Base-by-base conservation (phyloP, 192 early-diverging fungal genomes). In the Podila verticillata region DNA sequence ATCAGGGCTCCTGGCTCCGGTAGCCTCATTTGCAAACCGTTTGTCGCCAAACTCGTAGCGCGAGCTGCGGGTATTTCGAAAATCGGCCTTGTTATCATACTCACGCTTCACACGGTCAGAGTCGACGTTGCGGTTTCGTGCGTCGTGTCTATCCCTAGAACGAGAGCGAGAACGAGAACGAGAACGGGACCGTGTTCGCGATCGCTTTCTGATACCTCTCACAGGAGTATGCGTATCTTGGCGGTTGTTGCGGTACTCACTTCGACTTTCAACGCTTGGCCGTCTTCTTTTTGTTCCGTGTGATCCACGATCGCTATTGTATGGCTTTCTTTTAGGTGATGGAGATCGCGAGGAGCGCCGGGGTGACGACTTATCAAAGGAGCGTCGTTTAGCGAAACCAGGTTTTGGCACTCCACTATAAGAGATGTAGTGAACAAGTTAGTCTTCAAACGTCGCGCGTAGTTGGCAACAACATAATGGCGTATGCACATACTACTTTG, bases 1-100 rank as follows among this genome's bases (percentile, higher is more conserved):
- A n/a, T 54, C 7, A 24, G 51, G 51, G 24, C 51, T 54, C 22
- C 10, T 54, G 20, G 51, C 6, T 24, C 51, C 20, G 22, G 51
- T 54, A 9, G 51, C 7, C 51, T 54, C 51, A 26, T 54, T 54
- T 26, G 51, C 51, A 3, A 54, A 54, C 51, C 51, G 51, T 12
- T 54, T 54, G 24, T 54, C 51, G 8, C 51, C 51, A 54, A 54
- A 54, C 51, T 54, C 51, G 22, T 9, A 54, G n/a, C 51, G 51
- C 10, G n/a, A n/a, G 2, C 51, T 54, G 51, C 51, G 51, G 3
- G 0, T 54, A 54, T 54, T 26, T 24, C 51, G 51, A n/a, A n/a
- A 54, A 24, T 54, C 51, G 24, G 20, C 7, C 20, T 8, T 54
- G 22, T 26, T 26, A 54, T n/a, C 20, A 54, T 54, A 54, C n/a